These are phyloP conservation scores for Biancaea sappan DNA, from an alignment of 306 rosid genomes.

Conservation along the genomic window DNA sequence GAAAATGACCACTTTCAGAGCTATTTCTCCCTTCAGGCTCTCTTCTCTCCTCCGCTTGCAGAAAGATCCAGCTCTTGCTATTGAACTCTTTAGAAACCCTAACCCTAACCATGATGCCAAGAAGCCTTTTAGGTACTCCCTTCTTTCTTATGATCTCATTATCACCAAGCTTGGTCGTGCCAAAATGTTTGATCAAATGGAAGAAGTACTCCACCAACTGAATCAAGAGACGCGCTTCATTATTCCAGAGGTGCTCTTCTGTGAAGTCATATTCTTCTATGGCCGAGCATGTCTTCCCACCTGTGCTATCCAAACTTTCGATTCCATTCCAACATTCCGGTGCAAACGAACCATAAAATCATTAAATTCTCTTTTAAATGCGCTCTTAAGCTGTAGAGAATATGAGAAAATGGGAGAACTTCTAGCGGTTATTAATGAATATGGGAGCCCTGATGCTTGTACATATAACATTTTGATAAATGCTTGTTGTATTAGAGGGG, in stretches of 20 bases:
- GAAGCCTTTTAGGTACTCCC: conserved; percentile 55
- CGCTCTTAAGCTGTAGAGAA: conserved; percentile 52
- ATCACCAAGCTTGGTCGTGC: conserved; percentile 80
- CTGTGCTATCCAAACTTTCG: conserved; percentile 56
- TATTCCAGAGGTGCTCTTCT: conserved; percentile 63
- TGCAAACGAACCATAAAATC: conserved; percentile 62
- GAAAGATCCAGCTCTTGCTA: conserved; percentile 62
- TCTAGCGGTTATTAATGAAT: conserved; percentile 16
- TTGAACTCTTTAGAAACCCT: conserved; percentile 69
- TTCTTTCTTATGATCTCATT: conserved; percentile 73
- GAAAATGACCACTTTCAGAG: conserved; percentile 47
- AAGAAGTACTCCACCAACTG: conserved; percentile 60
- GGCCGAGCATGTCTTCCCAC: conserved; percentile 64
- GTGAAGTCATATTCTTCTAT: conserved; percentile 71
- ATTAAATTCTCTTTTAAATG: conserved; percentile 62
- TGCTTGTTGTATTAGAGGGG: conserved; percentile 32
- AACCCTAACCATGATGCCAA: conserved; percentile 30
- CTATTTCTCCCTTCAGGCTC: conserved; percentile 73
- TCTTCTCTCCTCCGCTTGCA: conserved; percentile 68
- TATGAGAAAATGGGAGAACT: conserved; percentile 35
- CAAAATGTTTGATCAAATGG: conserved; percentile 76
- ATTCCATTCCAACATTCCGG: conserved; percentile 53
- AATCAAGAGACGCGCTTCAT: conserved; percentile 53
- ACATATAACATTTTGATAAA: conserved; percentile 69
- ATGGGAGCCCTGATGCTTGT: conserved; percentile 60